Conservation (phyloP, 2,329 filamentous ascomycete genomes). For the Mycosphaerelloides madeirae region DNA sequence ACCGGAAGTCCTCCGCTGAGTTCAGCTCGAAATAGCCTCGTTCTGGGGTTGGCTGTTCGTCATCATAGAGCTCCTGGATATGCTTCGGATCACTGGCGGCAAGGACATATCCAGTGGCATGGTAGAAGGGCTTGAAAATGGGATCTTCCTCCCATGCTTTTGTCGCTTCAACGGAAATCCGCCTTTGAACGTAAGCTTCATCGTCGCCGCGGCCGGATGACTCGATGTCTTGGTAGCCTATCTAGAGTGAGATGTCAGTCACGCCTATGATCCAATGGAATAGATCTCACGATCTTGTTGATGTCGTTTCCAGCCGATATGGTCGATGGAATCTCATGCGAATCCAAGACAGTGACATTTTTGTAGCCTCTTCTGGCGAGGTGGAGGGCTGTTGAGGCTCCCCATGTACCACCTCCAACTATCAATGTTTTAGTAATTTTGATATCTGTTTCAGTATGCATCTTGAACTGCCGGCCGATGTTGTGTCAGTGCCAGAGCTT, state of each 20-base stretch:
- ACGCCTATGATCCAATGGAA: background rate
- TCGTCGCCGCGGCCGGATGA: slow-evolving; percentile 26
- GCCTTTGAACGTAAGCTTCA: slow-evolving; percentile 34
- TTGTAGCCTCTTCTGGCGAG: slow-evolving; percentile 47
- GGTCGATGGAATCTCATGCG: slow-evolving; percentile 42
- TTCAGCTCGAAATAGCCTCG: slow-evolving; percentile 32
- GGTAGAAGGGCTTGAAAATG: slow-evolving; percentile 42
- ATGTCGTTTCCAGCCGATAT: slow-evolving; percentile 50
- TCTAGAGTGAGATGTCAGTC: slow-evolving; percentile 1
- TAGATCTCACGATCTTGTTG: slow-evolving; percentile 45
- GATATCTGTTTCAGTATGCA: background rate
- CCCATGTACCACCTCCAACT: slow-evolving; percentile 50
- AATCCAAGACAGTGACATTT: slow-evolving; percentile 47
- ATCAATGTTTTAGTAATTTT: slow-evolving; percentile 34
- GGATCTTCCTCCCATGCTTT: slow-evolving; percentile 43
- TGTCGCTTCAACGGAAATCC: slow-evolving; percentile 34
- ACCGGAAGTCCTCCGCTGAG: slow-evolving; percentile 44
- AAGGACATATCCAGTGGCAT: slow-evolving; percentile 46
- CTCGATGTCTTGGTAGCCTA: slow-evolving; percentile 17
- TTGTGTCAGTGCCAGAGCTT: no score
- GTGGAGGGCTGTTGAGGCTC: slow-evolving; percentile 50
- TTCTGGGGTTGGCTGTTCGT: slow-evolving; percentile 19
- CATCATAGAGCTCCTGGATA: slow-evolving; percentile 24
- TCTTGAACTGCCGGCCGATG: background rate
- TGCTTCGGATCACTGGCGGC: slow-evolving; percentile 40